Conservation (phyloP, 306 rosid species). For the Rosa multiflora region DNA sequence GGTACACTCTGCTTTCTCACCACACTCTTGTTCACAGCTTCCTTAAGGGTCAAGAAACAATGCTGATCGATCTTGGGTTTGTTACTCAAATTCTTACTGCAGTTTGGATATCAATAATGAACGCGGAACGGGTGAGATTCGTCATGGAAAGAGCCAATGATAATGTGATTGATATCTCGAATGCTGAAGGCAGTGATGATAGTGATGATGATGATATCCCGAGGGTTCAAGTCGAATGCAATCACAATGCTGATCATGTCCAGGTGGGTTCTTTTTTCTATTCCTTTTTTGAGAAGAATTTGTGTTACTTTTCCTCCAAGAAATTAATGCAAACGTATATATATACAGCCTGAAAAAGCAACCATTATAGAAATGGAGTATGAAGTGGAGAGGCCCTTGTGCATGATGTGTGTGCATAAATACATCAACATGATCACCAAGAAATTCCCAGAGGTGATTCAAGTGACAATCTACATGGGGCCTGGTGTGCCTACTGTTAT, state of each 20-base stretch:
- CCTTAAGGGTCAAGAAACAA: background rate
- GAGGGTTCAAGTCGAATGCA: no score
- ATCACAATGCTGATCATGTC: background rate
- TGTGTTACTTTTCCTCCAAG: background rate
- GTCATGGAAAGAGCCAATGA: background rate
- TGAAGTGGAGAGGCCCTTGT: conserved; percentile 48
- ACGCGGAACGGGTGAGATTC: background rate
- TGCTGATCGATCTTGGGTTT: background rate
- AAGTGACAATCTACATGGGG: conserved; percentile 33
- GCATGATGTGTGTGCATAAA: conserved; percentile 35
- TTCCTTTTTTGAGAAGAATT: no score
- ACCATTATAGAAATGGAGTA: conserved; percentile 56
- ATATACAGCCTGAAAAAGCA: conserved; percentile 58
- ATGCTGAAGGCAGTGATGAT: background rate
- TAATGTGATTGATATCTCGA: background rate
- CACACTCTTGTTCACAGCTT: background rate
- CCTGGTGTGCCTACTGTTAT: background rate
- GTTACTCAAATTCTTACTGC: background rate
- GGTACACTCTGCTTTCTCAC: background rate
- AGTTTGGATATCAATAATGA: background rate
- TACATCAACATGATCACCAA: conserved; percentile 37
- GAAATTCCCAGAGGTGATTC: conserved; percentile 49
- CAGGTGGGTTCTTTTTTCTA: background rate
- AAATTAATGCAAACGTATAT: background rate
- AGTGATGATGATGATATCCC: background rate